Evolutionary conservation across 1,139 yeast species (phyloP).

Genomic region (Saccharomyces hybrid): DNA sequence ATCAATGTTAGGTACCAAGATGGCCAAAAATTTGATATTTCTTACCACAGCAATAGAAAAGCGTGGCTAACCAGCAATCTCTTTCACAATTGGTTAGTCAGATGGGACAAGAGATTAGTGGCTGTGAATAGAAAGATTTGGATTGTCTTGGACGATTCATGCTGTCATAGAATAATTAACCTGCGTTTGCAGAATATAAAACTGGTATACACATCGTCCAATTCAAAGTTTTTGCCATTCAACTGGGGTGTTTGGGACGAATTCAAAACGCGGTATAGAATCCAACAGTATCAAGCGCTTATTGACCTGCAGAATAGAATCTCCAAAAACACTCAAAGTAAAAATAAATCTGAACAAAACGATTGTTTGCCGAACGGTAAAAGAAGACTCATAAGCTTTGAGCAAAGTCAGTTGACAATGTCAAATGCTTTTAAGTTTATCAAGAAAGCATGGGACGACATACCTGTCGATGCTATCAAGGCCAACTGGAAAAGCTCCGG

Average conservation of each 20-base stretch:
- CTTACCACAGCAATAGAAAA: conserved; percentile 53
- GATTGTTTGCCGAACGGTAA: conserved; percentile 18
- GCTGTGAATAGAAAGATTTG: conserved; percentile 45
- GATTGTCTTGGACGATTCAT: conserved; percentile 53
- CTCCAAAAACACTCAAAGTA: background rate
- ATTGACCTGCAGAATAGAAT: conserved; percentile 32
- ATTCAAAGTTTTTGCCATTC: conserved; percentile 48
- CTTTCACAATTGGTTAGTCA: conserved; percentile 54
- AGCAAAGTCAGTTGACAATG: conserved; percentile 42
- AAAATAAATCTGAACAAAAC: background rate
- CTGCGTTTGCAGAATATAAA: conserved; percentile 47
- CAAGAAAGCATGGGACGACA: conserved; percentile 47
- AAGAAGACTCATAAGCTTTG: conserved; percentile 23
- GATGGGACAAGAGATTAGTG: conserved; percentile 49
- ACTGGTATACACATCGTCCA: conserved; percentile 36
- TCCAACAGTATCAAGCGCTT: conserved; percentile 52
- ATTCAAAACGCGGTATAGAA: conserved; percentile 50
- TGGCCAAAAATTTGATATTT: conserved; percentile 46
- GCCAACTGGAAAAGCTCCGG: conserved; percentile 47
- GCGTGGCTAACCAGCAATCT: conserved; percentile 62
- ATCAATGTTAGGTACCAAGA: conserved; percentile 33
- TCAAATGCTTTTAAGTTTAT: conserved; percentile 53
- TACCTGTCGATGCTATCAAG: conserved; percentile 41
- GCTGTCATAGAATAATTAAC: conserved; percentile 55
- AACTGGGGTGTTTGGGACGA: conserved; percentile 60